Evolutionary conservation across 129 eudicot species (phyloP).

Genomic region (Chrysanthemum seticuspe): DNA sequence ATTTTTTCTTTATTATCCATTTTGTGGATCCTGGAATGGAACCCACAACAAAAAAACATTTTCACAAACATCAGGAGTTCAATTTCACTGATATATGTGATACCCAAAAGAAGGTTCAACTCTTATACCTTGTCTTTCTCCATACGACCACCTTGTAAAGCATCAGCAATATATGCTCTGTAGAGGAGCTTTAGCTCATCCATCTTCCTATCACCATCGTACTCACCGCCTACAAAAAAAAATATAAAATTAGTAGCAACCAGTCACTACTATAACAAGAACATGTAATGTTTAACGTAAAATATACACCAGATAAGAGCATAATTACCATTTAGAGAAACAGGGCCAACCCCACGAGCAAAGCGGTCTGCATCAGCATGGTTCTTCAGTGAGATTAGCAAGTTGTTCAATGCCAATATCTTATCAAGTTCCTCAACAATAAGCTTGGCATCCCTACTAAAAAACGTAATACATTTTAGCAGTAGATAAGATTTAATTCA

Average conservation of each 20-base stretch:
- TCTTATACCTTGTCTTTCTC: conserved; percentile 76
- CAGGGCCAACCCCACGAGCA: conserved; percentile 91
- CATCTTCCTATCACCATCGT: conserved; percentile 73
- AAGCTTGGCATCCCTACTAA: conserved; percentile 53
- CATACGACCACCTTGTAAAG: conserved; percentile 78
- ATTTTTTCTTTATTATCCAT: conserved; percentile 5
- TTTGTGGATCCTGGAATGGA: not conserved
- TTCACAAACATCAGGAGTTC: not conserved
- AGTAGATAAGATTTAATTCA: not conserved
- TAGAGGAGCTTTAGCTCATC: conserved; percentile 85
- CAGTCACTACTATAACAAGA: conserved; percentile 7
- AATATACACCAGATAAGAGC: conserved; percentile 6
- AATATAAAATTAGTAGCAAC: conserved; percentile 1
- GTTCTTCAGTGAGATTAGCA: conserved; percentile 62
- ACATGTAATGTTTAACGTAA: not conserved
- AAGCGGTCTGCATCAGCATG: conserved; percentile 83
- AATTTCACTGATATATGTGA: not conserved
- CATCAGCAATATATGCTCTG: conserved; percentile 71
- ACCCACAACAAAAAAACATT: not conserved
- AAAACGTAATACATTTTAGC: conserved; percentile 13
- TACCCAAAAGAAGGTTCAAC: not conserved
- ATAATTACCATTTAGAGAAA: conserved; percentile 63
- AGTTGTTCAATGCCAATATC: conserved; percentile 64
- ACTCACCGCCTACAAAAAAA: conserved; percentile 73
- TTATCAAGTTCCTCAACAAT: conserved; percentile 81